phyloP scores from a whole-genome alignment of 1,139 yeast species.

The Suhomyces choctaworum region DNA sequence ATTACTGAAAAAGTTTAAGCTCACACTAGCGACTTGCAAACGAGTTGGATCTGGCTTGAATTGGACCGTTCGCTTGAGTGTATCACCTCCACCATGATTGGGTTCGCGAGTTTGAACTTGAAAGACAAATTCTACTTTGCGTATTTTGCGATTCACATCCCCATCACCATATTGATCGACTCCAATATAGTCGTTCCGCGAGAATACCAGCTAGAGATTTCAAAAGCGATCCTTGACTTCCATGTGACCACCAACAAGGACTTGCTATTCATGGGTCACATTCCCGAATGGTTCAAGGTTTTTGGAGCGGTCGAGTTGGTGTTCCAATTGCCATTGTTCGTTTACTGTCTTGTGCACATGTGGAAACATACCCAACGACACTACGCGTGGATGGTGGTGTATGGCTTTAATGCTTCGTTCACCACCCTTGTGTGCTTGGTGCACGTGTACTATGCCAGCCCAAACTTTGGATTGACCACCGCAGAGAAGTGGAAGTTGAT shows the following conservation, averaged over 20 bases:
- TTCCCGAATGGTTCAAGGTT: conserved; percentile 67
- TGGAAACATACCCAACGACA: conserved; percentile 25
- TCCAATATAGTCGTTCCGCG: conserved; percentile 67
- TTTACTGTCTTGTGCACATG: conserved; percentile 36
- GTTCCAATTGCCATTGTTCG: conserved; percentile 77
- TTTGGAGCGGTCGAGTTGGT: conserved; percentile 72
- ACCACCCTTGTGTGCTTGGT: conserved; percentile 69
- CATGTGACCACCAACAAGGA: conserved; percentile 70
- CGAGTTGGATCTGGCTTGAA: too few species aligned
- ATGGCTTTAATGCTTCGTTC: conserved; percentile 75
- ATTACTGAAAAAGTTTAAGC: too few species aligned
- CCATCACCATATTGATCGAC: conserved; percentile 75
- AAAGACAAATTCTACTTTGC: conserved; percentile 27
- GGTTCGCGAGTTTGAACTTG: conserved; percentile 3
- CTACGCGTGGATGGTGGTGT: conserved; percentile 56
- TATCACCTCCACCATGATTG: not conserved
- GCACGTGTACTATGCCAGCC: conserved; percentile 39
- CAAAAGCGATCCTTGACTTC: conserved; percentile 49
- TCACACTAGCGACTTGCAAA: too few species aligned
- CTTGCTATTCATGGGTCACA: conserved; percentile 50
- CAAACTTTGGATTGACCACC: conserved; percentile 32
- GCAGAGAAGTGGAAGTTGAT: conserved; percentile 44
- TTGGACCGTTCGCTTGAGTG: too few species aligned
- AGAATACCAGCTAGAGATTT: conserved; percentile 47
- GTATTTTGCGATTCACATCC: conserved; percentile 59